Conservation (phyloP, 2,329 filamentous ascomycete species). For the Trichoderma semiorbis region DNA sequence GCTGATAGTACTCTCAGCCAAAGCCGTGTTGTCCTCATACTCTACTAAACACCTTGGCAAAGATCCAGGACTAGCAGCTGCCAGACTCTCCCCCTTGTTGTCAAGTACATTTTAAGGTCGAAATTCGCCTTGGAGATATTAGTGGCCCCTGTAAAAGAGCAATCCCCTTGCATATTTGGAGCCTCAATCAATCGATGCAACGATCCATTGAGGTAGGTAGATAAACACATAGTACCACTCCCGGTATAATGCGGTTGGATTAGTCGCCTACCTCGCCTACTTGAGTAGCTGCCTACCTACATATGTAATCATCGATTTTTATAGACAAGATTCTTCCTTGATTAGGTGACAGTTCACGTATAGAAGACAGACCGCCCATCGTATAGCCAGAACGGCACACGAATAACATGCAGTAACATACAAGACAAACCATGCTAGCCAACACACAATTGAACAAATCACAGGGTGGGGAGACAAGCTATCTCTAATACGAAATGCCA, state of each 20-base stretch:
- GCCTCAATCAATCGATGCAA: neutral
- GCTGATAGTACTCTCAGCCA: neutral
- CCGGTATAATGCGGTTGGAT: neutral
- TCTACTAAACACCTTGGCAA: neutral
- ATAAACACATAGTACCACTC: neutral
- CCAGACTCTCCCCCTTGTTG: neutral
- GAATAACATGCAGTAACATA: neutral
- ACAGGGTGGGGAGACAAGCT: neutral
- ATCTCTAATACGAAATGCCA: neutral
- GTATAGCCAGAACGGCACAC: neutral
- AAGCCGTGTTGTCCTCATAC: neutral
- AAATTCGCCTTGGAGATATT: neutral
- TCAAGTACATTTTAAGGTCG: neutral
- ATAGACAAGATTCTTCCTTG: neutral
- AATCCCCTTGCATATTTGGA: neutral
- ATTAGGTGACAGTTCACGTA: neutral
- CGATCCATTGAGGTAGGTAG: neutral
- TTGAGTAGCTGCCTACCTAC: neutral
- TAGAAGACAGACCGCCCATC: neutral
- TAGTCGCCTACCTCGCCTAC: neutral
- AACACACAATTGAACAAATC: neutral
- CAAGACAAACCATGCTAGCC: neutral
- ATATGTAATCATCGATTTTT: neutral
- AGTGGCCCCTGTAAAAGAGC: neutral
- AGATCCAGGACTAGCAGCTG: neutral